A percentile compares a stretch with the other conserved stretches of the same genome.
These are phyloP conservation scores for Linderina pennispora DNA, from an alignment of 192 early-diverging fungal genomes.

Conservation along the genomic window DNA sequence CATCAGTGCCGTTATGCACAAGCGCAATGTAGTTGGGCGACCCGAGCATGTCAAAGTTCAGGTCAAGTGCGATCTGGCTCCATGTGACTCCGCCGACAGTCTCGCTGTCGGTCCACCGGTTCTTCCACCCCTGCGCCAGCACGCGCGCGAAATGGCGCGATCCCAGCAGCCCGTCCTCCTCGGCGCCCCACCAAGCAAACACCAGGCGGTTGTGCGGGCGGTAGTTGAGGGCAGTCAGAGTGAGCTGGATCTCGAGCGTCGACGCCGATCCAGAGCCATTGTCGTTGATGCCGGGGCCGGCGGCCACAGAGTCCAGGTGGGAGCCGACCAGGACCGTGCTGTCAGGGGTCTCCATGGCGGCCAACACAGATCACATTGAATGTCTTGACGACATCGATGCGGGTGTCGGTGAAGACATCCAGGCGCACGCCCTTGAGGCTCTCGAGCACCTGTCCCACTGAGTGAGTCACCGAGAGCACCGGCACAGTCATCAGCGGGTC, in stretches of 20 bases:
- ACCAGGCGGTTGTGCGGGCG: conserved; percentile 52
- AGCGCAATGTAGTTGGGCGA: conserved; percentile 65
- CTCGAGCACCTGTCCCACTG: conserved; percentile 49
- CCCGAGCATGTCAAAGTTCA: conserved; percentile 71
- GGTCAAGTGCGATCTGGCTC: conserved; percentile 50
- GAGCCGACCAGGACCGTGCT: conserved; percentile 57
- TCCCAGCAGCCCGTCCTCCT: conserved; percentile 63
- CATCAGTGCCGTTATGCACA: conserved; percentile 59
- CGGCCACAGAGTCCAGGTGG: conserved; percentile 64
- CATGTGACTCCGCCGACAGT: conserved; percentile 26
- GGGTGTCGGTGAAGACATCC: conserved; percentile 46
- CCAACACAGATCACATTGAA: conserved; percentile 59
- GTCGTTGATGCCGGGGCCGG: conserved; percentile 66
- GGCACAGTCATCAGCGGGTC: conserved; percentile 58
- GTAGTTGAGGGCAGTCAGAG: conserved; percentile 41
- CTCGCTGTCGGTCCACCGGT: conserved; percentile 31
- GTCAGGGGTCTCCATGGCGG: conserved; percentile 31
- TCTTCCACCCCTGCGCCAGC: conserved; percentile 38
- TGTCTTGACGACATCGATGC: conserved; percentile 50
- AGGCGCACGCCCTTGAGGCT: conserved; percentile 22
- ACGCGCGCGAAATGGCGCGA: conserved; percentile 55
- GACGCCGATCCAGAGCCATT: conserved; percentile 59
- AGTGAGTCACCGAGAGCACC: conserved; percentile 51
- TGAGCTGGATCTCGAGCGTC: conserved; percentile 54
- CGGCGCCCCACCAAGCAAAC: conserved; percentile 72